Base-by-base conservation (phyloP, 352 stramenopile species). In the Phytopythium montanum region DNA sequence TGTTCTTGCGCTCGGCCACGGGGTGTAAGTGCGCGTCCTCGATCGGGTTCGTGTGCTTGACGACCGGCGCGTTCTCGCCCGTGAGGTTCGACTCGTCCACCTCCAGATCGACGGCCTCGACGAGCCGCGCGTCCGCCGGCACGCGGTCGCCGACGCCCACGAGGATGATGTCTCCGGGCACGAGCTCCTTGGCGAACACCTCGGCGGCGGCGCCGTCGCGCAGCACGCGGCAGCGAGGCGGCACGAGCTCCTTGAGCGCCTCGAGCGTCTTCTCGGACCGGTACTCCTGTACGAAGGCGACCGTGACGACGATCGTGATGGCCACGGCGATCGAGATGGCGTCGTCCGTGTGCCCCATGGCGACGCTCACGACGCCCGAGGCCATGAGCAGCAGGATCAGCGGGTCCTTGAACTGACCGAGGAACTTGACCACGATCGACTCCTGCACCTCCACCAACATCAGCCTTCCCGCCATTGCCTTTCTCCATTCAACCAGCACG, bases 381-480 rank as follows among this genome's bases (percentile, higher is more conserved):
- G 79, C 89, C 58, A 99, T 84, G 34, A 99, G 83, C 70, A 99
- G 88, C 60, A 98, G 61, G 69, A 99, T 99, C 8, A 99, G 77
- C 16, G 97, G 97, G 70, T 99, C 96, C 67, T 98, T 98, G 68
- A 99, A 95, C 76, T 99, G 96, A 31, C 82, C 85, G 16, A 89
- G 31, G 61, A 99, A 98, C 61, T 97, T 97, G 38, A 80, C 60
- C 29, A 97, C 46, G n/a, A 99, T 80, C 23, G 90, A 92, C 56
- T 91, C 85, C 46, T 75, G 14, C 33, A 23, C 41, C 14, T 34
- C 13, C 54, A 19, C 25, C 44, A 6, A n/a, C 51, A 28, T 44
- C 51, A 46, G 14, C 19, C n/a, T 14, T 41, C 36, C 10, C 38
- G 38, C 12, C 38, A 18, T 14, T 2, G 33, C 28, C 33, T 23